These are phyloP conservation scores for Trichoderma guizhouense DNA, from an alignment of 2,329 filamentous ascomycete species.

Conservation along the genomic window DNA sequence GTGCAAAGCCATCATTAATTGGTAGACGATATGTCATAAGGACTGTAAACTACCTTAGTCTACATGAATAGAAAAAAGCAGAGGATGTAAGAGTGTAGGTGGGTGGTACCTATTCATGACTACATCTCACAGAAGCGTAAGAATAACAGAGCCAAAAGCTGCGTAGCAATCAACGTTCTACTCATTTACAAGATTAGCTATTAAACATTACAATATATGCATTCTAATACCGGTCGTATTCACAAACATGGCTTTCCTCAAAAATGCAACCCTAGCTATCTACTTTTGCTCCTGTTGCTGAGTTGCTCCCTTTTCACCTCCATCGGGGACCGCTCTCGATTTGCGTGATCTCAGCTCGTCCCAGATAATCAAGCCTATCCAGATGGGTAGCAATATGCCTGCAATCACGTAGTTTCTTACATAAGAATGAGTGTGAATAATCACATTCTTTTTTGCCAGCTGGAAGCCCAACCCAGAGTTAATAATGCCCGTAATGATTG, in stretches of 20 bases:
- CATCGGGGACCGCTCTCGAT: not conserved
- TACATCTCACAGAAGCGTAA: not conserved
- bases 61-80: not conserved
- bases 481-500: not conserved
- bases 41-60: not conserved
- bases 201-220: not conserved
- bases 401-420: not conserved
- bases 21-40: not conserved
- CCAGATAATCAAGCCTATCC: not conserved
- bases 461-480: conserved; percentile 5
- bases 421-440: not conserved
- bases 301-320: not conserved
- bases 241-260: not conserved
- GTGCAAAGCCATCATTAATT: not conserved
- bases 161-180: not conserved
- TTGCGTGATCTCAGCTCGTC: not conserved
- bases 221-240: no score
- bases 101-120: not conserved
- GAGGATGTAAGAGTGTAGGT: not conserved
- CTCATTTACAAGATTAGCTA: not conserved
- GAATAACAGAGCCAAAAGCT: not conserved
- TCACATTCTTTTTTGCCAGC: conserved; percentile 1
- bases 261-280: not conserved
- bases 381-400: not conserved
- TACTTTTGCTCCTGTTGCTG: not conserved